A percentile compares a stretch with the other conserved stretches of the same genome.
These are phyloP conservation scores for Aegle marmelos DNA, from an alignment of 345 rosid species.

Conservation along the genomic window DNA sequence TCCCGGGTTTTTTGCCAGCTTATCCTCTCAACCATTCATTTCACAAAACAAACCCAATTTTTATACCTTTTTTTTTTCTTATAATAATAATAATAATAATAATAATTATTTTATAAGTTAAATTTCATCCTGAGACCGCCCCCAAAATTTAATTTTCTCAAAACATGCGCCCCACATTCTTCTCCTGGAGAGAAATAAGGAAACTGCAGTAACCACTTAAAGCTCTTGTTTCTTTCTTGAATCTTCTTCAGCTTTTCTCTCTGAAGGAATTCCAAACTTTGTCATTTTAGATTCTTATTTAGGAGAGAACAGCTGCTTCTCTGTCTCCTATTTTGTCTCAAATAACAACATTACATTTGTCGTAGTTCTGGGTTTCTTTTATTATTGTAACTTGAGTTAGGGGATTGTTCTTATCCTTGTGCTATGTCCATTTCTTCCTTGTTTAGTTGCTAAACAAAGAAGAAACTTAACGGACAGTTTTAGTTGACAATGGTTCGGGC, in stretches of 20 bases:
- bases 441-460: constrained; percentile 13
- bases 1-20: constrained; percentile 25
- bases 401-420: background rate
- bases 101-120: background rate
- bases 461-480: background rate
- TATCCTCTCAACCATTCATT: constrained; percentile 29
- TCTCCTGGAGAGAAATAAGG: background rate
- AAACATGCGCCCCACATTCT: constrained; percentile 34
- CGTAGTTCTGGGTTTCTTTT: background rate
- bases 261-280: background rate
- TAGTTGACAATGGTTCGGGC: constrained; percentile 57
- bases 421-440: constrained; percentile 10
- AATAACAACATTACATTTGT: background rate
- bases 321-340: background rate
- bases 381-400: background rate
- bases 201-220: constrained; percentile 10
- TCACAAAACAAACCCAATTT: constrained; percentile 7
- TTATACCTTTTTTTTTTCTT: background rate
- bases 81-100: too few relatives aligned
- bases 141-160: background rate
- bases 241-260: too few relatives aligned
- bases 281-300: background rate
- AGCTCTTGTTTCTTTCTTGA: background rate
- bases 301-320: background rate
- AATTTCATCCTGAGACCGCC: background rate